These are phyloP conservation scores for Dictyostelium capitatum DNA, from an alignment of 78 protist species.

Conservation along the genomic window DNA sequence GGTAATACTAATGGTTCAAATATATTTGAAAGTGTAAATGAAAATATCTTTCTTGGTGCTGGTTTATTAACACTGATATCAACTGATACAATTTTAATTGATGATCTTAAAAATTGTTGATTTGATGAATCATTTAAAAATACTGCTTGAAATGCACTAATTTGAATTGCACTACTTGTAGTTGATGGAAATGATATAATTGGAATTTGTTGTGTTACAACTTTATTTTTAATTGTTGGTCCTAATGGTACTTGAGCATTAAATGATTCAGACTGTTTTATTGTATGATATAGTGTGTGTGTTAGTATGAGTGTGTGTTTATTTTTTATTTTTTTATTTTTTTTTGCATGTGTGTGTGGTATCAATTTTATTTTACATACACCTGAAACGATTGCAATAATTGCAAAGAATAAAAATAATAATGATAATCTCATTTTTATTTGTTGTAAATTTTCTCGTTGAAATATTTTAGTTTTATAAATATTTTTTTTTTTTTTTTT, in stretches of 20 bases:
- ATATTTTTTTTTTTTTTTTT: no score
- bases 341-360: no score
- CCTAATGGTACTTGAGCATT: conserved; percentile 20
- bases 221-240: background rate
- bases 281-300: background rate
- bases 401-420: no score
- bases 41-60: background rate
- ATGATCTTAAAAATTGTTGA: background rate
- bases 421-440: no score
- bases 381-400: no score
- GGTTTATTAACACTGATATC: conserved; percentile 26
- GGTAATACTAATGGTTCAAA: conserved; percentile 55
- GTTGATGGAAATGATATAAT: conserved; percentile 54
- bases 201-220: background rate
- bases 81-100: conserved; percentile 34
- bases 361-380: no score
- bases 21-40: conserved; percentile 68
- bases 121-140: conserved; percentile 47
- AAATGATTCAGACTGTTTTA: conserved; percentile 6
- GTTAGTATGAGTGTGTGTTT: background rate
- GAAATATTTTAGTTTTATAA: no score
- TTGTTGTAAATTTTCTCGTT: no score
- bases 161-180: conserved; percentile 36
- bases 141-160: conserved; percentile 39
- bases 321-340: background rate